Conservation (phyloP, 2,329 filamentous ascomycete genomes). For the Hypoxylon sp. region DNA sequence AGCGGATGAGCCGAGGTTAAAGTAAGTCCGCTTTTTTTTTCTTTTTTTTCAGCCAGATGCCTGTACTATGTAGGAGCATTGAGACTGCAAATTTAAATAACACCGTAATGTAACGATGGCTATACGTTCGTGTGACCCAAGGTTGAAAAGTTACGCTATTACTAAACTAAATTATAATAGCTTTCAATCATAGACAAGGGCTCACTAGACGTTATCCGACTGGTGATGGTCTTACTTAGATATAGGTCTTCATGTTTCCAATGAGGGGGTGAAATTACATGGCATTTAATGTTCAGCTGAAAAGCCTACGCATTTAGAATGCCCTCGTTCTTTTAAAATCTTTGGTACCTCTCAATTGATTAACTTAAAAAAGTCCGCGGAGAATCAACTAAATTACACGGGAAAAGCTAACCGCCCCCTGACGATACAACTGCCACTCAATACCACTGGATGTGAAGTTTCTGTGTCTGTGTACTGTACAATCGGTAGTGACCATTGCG, state of each 20-base stretch:
- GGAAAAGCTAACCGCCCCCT: neutral
- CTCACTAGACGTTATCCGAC: too few relatives aligned
- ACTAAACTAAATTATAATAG: too few relatives aligned
- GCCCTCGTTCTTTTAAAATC: too few relatives aligned
- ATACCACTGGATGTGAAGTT: neutral
- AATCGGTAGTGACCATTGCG: constrained; percentile 3
- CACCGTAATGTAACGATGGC: too few relatives aligned
- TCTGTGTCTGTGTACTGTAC: constrained; percentile 20
- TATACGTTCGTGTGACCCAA: too few relatives aligned
- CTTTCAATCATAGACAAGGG: too few relatives aligned
- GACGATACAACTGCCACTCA: neutral
- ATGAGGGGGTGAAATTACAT: neutral
- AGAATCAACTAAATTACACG: neutral
- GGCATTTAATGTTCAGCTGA: neutral
- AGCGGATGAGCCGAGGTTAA: neutral
- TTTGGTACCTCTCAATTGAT: neutral
- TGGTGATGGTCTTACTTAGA: too few relatives aligned
- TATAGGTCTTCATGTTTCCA: neutral
- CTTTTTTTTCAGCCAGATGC: too few relatives aligned
- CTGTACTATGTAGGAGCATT: too few relatives aligned
- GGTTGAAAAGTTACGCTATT: too few relatives aligned
- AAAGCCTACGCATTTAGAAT: too few relatives aligned
- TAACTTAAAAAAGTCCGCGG: neutral
- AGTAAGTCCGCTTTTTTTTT: neutral
- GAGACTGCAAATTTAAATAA: too few relatives aligned